Conservation (phyloP, 441 rosid species). For the Omphalea diandra region DNA sequence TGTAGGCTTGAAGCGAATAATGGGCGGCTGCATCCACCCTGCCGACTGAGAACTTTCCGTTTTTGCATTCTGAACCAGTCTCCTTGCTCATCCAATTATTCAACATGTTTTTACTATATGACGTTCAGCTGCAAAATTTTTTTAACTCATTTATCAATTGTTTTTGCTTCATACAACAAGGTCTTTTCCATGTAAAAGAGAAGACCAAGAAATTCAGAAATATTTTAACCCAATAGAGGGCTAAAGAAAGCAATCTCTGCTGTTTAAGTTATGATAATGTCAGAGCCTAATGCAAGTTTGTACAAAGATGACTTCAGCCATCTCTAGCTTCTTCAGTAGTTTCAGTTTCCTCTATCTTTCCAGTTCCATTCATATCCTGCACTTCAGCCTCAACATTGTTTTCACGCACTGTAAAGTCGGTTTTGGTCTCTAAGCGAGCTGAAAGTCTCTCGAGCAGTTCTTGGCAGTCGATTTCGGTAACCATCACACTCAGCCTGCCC, state of each 20-base stretch:
- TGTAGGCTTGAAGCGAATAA: too few relatives aligned
- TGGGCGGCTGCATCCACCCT: too few relatives aligned
- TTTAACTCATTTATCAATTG: neutral
- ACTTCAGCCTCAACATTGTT: slow-evolving; percentile 13
- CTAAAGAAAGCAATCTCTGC: neutral
- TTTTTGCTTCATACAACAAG: neutral
- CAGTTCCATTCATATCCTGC: slow-evolving; percentile 16
- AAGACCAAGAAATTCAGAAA: neutral
- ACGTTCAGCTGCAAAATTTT: neutral
- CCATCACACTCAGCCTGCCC: slow-evolving; percentile 80
- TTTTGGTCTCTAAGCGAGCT: slow-evolving; percentile 29
- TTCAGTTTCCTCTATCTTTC: slow-evolving; percentile 14
- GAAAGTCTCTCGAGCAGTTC: slow-evolving; percentile 76
- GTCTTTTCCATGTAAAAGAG: neutral
- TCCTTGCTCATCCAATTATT: too few relatives aligned
- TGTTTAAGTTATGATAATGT: neutral
- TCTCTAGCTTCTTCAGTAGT: neutral
- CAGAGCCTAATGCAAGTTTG: neutral
- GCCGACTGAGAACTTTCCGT: too few relatives aligned
- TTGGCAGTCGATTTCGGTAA: slow-evolving; percentile 79
- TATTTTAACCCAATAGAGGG: neutral
- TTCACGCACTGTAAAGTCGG: slow-evolving; percentile 24
- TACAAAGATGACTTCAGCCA: slow-evolving; percentile 12
- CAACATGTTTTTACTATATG: too few relatives aligned
- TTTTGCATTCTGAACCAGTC: too few relatives aligned